Evolutionary conservation across 345 rosid genomes (phyloP), one percentile per base, ranked within the genome.

Genomic region (Streptanthus diversifolius): DNA sequence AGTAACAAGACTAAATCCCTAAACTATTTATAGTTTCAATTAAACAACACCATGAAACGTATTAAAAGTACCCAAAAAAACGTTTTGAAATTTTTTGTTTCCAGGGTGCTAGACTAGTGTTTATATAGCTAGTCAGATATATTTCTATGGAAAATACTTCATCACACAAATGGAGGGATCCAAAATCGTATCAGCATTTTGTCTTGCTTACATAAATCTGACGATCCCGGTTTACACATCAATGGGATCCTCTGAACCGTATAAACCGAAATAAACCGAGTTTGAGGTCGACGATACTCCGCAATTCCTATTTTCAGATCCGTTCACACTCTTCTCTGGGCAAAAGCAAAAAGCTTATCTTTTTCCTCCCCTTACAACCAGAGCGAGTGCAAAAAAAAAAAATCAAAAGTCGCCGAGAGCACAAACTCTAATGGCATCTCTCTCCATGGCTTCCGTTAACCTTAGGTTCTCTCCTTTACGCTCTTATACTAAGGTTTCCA

Each of bases 401-500:
- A 0, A 8, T 60, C 43, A 15, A 13, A 24, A 62, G 6, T 10
- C 39, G 76, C 67, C 68, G 58, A 77, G 81, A 72, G 73, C 47
- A 77, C 80, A 63, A 72, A 57, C 73, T 3, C 64, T 72, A 63
- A 90, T 89, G 97, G 93, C 97, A 56, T 87, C 86, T 75, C 71
- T 81, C 57, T 54, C 83, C 6, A 51, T 77, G 44, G 37, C 77
- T 33, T 84, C 90, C 75, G 77, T 80, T 69, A 82, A 47, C 68
- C 45, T 83, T 45, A 65, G 77, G 14, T 59, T 80, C 52, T 73
- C 54, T 55, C 83, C 82, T 5, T 35, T 66, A 1, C 75, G 48
- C 27, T 43, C 83, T 57, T 43, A 83, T 4, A 49, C 79, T 43
- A 25, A 61, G 35, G 74, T 70, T 35, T 24, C 80, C 13, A 43